A percentile compares a stretch with the other conserved stretches of the same genome.
Conservation (phyloP, 2,329 filamentous ascomycete species). For the Neocucurbitaria cava region DNA sequence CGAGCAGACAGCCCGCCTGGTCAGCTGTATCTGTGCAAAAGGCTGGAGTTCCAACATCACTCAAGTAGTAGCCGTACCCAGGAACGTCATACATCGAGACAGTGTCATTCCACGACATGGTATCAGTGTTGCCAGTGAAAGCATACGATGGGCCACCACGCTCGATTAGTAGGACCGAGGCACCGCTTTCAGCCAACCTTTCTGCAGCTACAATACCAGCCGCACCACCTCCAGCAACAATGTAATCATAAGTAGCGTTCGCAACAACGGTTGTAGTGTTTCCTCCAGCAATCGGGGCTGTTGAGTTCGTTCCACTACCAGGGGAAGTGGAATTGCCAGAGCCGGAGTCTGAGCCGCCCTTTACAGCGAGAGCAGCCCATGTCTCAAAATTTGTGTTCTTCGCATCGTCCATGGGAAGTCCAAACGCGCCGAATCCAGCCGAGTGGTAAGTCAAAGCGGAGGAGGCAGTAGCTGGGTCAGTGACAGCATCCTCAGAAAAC, state of each 20-base stretch:
- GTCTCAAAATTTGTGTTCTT: constrained; percentile 41
- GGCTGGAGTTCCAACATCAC: constrained; percentile 34
- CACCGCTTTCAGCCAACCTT: constrained; percentile 67
- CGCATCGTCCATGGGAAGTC: constrained; percentile 36
- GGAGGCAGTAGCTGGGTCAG: constrained; percentile 29
- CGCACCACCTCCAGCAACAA: constrained; percentile 67
- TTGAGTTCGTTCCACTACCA: constrained; percentile 32
- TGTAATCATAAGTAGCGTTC: constrained; percentile 64
- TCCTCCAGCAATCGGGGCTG: constrained; percentile 27
- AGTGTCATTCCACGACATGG: constrained; percentile 43
- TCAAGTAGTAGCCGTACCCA: constrained; percentile 45
- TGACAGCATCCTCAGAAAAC: constrained; percentile 32
- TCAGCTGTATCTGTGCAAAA: constrained; percentile 71
- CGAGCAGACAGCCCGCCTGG: constrained; percentile 73
- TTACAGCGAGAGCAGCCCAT: constrained; percentile 44
- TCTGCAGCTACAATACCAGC: constrained; percentile 66
- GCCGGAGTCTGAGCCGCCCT: constrained; percentile 13
- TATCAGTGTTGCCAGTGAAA: constrained; percentile 36
- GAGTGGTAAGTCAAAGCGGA: constrained; percentile 39
- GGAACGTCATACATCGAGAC: constrained; percentile 49
- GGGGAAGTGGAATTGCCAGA: constrained; percentile 37
- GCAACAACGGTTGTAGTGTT: constrained; percentile 45
- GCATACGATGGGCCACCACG: constrained; percentile 48
- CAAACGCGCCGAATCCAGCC: constrained; percentile 44
- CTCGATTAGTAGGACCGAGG: constrained; percentile 66